These are phyloP conservation scores for Zygoascus bituminiphila DNA, from an alignment of 805 yeast species.

Conservation along the genomic window DNA sequence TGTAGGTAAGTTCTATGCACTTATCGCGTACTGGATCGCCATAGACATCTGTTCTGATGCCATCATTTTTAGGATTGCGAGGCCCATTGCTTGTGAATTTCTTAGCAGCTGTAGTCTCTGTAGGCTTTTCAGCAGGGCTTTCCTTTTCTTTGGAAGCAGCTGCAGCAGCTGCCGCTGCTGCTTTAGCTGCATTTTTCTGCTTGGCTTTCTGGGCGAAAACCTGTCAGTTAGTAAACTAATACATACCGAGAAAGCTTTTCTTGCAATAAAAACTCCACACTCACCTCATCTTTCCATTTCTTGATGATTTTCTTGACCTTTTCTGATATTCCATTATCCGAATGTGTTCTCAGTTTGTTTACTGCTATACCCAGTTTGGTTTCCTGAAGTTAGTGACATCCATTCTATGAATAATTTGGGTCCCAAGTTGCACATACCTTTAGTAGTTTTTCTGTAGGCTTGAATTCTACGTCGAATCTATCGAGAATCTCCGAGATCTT, in stretches of 20 bases:
- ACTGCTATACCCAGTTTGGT: constrained; percentile 97
- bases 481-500: constrained; percentile 59
- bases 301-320: constrained; percentile 77
- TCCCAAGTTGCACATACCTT: constrained; percentile 35
- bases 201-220: constrained; percentile 4
- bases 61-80: constrained; percentile 77
- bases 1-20: constrained; percentile 74
- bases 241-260: no score
- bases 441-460: constrained; percentile 76
- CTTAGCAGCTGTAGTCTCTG: background rate
- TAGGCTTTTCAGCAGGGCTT: background rate
- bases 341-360: constrained; percentile 71
- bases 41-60: constrained; percentile 59
- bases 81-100: constrained; percentile 27
- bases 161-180: constrained; percentile 14
- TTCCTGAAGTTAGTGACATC: constrained; percentile 34
- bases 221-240: background rate
- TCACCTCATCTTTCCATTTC: constrained; percentile 85
- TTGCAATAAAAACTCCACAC: constrained; percentile 34
- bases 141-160: background rate
- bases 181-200: constrained; percentile 6
- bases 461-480: constrained; percentile 58
- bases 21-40: constrained; percentile 76
- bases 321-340: constrained; percentile 49
- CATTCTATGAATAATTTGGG: background rate